Conservation (phyloP, 177 flowering plant species). For the Tripterygium wilfordii region DNA sequence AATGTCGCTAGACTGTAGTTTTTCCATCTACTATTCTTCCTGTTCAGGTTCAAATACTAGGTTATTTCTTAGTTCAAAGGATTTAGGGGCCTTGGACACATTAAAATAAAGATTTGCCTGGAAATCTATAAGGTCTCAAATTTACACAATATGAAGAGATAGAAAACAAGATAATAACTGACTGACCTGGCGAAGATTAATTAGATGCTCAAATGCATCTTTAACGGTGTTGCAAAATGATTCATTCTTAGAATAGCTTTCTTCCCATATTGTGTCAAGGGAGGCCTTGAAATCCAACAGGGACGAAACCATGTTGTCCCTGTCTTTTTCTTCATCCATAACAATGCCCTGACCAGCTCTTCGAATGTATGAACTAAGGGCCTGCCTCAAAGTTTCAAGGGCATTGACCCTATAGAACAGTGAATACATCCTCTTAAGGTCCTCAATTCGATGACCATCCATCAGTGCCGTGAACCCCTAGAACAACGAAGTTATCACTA, state of each 20-base stretch:
- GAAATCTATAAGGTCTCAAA: too few species aligned
- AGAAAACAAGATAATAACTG: not conserved
- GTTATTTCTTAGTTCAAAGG: too few species aligned
- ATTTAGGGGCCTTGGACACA: too few species aligned
- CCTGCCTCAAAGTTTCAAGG: slow-evolving; percentile 78
- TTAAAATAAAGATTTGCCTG: too few species aligned
- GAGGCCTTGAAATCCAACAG: slow-evolving; percentile 87
- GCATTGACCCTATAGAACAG: slow-evolving; percentile 84
- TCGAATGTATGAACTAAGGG: slow-evolving; percentile 75
- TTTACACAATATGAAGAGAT: too few species aligned
- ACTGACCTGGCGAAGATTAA: slow-evolving; percentile 89
- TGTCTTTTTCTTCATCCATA: slow-evolving; percentile 98
- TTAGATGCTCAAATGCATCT: slow-evolving; percentile 95
- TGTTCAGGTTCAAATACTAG: too few species aligned
- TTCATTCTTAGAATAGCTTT: slow-evolving; percentile 83
- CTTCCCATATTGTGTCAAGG: slow-evolving; percentile 92
- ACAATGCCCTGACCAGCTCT: slow-evolving; percentile 80
- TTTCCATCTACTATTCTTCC: too few species aligned
- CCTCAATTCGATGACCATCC: slow-evolving; percentile 89
- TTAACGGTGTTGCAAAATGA: slow-evolving; percentile 80
- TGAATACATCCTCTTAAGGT: slow-evolving; percentile 77
- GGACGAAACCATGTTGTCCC: slow-evolving; percentile 82
- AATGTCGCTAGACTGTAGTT: too few species aligned
- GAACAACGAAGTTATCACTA: slow-evolving; percentile 1
- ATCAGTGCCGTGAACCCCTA: slow-evolving; percentile 92